A percentile compares a stretch with the other conserved stretches of the same genome.
Evolutionary conservation across 2,329 filamentous ascomycete genomes (phyloP).

Genomic region (Colletotrichum sp.): DNA sequence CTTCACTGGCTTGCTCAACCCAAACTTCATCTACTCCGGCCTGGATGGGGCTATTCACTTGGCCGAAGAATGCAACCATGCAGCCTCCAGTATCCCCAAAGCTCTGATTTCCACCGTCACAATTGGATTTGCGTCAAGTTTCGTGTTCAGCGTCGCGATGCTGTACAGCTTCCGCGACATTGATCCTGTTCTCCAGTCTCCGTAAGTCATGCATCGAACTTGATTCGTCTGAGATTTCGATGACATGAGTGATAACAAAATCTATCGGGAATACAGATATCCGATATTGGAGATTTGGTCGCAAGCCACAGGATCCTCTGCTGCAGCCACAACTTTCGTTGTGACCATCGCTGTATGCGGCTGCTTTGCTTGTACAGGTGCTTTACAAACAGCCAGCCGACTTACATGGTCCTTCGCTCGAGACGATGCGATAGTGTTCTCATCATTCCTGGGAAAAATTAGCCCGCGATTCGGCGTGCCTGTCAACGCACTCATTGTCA

Average conservation of each 20-base stretch:
- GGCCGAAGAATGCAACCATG: slow-evolving; percentile 38
- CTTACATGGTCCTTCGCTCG: slow-evolving; percentile 16
- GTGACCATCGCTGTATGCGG: not conserved
- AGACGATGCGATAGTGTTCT: slow-evolving; percentile 3
- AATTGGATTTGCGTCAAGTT: slow-evolving; percentile 36
- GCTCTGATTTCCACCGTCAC: slow-evolving; percentile 35
- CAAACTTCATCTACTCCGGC: slow-evolving; percentile 40
- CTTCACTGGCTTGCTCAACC: slow-evolving; percentile 41
- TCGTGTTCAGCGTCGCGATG: slow-evolving; percentile 34
- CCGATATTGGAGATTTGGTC: slow-evolving; percentile 14
- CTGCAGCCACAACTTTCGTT: not conserved
- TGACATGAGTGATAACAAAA: not conserved
- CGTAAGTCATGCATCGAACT: not conserved
- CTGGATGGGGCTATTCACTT: slow-evolving; percentile 41
- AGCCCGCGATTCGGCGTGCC: not conserved
- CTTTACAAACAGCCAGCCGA: slow-evolving; percentile 8
- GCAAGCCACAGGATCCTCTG: not conserved
- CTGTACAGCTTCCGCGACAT: slow-evolving; percentile 26
- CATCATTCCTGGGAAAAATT: not conserved
- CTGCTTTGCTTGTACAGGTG: slow-evolving; percentile 12
- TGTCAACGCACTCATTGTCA: slow-evolving; percentile 2
- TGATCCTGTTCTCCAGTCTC: slow-evolving; percentile 11
- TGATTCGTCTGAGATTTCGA: rapidly evolving
- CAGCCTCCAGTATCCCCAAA: slow-evolving; percentile 32
- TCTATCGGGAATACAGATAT: rapidly evolving